Base-by-base conservation (phyloP, 768 basidiomycete genomes). In the Tulasnella sp. region DNA sequence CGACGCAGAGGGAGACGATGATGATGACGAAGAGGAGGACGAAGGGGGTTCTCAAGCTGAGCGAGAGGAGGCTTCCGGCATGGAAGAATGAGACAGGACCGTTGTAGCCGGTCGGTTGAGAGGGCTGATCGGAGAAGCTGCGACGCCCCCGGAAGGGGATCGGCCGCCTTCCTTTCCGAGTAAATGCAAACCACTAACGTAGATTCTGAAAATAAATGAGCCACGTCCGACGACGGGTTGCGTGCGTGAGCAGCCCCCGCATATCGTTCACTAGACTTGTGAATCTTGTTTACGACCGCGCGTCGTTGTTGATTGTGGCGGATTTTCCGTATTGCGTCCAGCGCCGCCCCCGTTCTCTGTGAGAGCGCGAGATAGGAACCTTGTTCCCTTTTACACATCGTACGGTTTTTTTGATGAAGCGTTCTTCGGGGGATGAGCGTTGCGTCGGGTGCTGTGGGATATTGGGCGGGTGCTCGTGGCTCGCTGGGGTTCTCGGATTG, bases 1-100 rank as follows among this genome's bases (percentile, higher is more conserved):
- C 59, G 74, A 74, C 39, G 73, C 63, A 3, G 72, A 72, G 71
- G 71, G 71, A 14, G 65, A 73, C 40, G 74, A 74, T 39, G 72
- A 72, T 26, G 74, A 73, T 14, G 71, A 66, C 14, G 74, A 74
- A 34, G 72, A 74, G 41, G 69, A 59, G 39, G 67, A 67, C n/a
- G 67, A 67, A 36, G 65, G 35, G 36, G 41, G 41, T 39, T 52
- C 37, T 39, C 39, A 62, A 72, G 62, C 62, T 26, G 71, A 72
- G 59, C n/a, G 34, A 11, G 71, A 65, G 34, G 41, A 72, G 35
- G 67, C 39, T 34, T 62, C 66, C 39, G 39, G 62, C 32, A 72
- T 72, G 71, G 71, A 72, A 36, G 71, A 72, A 37, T 72, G 69
- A 70, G 67, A 70, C 41, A 42, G 26, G 26, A n/a, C 35, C 32